Conservation (phyloP, 176 grass and related monocot species). For the Triticum timopheevii region DNA sequence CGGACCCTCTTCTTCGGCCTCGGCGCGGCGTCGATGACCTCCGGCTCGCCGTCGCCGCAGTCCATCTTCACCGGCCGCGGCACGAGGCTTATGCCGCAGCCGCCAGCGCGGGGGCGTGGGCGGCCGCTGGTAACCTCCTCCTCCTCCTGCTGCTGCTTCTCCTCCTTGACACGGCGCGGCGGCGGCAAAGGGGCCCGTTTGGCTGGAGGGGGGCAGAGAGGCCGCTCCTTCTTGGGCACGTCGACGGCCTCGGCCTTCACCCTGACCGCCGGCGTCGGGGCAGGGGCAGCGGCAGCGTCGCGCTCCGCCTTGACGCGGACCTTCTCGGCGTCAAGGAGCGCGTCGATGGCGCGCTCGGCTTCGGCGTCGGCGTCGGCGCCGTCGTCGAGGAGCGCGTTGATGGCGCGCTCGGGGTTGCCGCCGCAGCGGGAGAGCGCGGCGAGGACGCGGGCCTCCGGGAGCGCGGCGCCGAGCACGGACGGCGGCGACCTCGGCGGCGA, state of each 20-base stretch:
- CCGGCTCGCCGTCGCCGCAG: not conserved
- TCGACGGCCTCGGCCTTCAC: slow-evolving; percentile 21
- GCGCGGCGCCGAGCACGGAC: slow-evolving; percentile 49
- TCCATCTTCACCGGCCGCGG: slow-evolving; percentile 33
- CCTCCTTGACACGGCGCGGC: not conserved
- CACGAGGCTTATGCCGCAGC: slow-evolving; percentile 31
- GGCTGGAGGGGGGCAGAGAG: not conserved
- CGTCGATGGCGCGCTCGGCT: not conserved
- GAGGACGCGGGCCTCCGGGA: slow-evolving; percentile 34
- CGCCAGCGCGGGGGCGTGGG: not conserved
- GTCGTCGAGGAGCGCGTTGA: slow-evolving; percentile 70
- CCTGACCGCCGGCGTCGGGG: not conserved
- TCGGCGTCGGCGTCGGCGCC: not conserved
- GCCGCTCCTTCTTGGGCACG: not conserved
- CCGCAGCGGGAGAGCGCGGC: slow-evolving; percentile 56
- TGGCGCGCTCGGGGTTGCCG: slow-evolving; percentile 54
- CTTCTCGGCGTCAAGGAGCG: not conserved
- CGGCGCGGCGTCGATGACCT: slow-evolving; percentile 35
- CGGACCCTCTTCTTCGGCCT: slow-evolving; percentile 31
- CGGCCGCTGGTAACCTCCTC: not conserved
- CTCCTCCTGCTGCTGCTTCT: not conserved
- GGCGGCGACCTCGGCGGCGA: slow-evolving; percentile 53
- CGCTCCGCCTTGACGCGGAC: slow-evolving; percentile 34
- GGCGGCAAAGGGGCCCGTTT: not conserved
- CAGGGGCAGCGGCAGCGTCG: slow-evolving; percentile 13